Conservation (phyloP, 495 filamentous ascomycete genomes). For the Aspergillus panamensis region DNA sequence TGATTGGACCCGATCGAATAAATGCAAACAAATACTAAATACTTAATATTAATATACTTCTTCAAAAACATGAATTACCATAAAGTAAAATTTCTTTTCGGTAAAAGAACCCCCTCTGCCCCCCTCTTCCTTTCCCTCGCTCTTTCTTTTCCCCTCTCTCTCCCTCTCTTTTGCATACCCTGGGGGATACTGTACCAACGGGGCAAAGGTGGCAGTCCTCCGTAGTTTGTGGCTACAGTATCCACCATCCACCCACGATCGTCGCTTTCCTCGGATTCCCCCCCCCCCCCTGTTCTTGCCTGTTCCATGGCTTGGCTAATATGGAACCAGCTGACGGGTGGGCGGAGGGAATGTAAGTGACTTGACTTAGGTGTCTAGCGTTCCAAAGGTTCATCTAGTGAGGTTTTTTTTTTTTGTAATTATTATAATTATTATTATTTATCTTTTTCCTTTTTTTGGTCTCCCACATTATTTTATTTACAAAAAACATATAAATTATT, state of each 20-base stretch:
- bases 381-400: constrained; percentile 5
- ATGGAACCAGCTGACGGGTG: constrained; percentile 19
- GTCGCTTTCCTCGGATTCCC: constrained; percentile 38
- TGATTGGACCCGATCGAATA: constrained; percentile 10
- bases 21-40: constrained; percentile 3
- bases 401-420: not conserved
- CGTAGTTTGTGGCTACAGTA: constrained; percentile 37
- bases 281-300: constrained; percentile 31
- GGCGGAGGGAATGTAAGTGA: constrained; percentile 5
- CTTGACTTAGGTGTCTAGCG: constrained; percentile 8
- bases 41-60: not conserved
- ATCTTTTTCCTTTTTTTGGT: constrained; percentile 1
- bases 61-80: not conserved
- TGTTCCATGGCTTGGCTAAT: constrained; percentile 19
- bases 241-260: constrained; percentile 41
- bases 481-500: too few species aligned
- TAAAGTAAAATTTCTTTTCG: not conserved
- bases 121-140: constrained; percentile 8
- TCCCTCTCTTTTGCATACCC: constrained; percentile 22
- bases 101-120: constrained; percentile 18
- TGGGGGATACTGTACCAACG: constrained; percentile 12
- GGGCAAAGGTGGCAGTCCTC: constrained; percentile 19
- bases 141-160: constrained; percentile 14
- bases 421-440: constrained; percentile 12
- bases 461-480: constrained; percentile 3